Conservation (phyloP, 1,284 basidiomycete species). For the Sanghuangporus baumii region DNA sequence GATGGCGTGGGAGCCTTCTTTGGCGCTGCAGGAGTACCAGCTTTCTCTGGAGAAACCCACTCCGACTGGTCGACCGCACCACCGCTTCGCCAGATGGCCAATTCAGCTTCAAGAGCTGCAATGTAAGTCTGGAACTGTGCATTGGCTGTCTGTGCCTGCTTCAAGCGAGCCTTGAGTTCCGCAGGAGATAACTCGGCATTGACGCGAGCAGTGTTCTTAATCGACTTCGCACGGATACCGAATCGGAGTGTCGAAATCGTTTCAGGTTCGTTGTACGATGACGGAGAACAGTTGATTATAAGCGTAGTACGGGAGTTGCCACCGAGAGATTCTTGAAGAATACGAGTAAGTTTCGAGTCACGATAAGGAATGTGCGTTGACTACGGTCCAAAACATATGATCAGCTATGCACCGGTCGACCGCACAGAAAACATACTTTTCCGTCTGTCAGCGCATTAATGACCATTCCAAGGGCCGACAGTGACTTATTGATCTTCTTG, state of each 20-base stretch:
- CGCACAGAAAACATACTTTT: conserved; percentile 55
- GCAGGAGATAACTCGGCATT: conserved; percentile 97
- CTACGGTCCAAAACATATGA: conserved; percentile 36
- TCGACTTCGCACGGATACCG: conserved; percentile 98
- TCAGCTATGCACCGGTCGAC: not conserved
- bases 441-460: conserved; percentile 98
- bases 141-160: conserved; percentile 86
- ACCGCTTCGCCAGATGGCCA: conserved; percentile 87
- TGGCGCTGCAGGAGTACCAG: conserved; percentile 36
- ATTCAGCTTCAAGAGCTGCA: conserved; percentile 84
- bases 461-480: conserved; percentile 98
- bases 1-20: conserved; percentile 63
- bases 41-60: conserved; percentile 74
- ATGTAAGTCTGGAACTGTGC: conserved; percentile 85
- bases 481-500: conserved; percentile 99
- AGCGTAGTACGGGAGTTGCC: conserved; percentile 98
- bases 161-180: conserved; percentile 90
- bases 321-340: conserved; percentile 98
- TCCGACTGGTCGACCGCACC: conserved; percentile 82
- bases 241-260: conserved; percentile 97
- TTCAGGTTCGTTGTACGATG: conserved; percentile 94
- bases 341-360: conserved; percentile 98
- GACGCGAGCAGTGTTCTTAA: conserved; percentile 99
- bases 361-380: conserved; percentile 97
- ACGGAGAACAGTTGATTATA: conserved; percentile 99